Conservation (phyloP, 768 basidiomycete species). For the Podaxis sp. region DNA sequence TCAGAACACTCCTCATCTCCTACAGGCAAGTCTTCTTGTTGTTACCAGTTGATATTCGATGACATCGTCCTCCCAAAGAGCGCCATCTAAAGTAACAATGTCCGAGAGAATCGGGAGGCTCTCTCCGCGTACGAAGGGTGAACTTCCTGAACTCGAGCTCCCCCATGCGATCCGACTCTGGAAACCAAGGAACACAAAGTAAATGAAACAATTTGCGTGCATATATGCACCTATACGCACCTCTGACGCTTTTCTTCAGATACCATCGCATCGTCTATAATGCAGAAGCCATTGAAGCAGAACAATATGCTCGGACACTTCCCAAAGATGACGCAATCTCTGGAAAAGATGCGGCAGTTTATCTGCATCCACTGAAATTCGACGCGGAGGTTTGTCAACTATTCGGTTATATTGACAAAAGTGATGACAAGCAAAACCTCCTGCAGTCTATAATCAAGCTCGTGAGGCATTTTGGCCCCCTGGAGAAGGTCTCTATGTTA, state of each 20-base stretch:
- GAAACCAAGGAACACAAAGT: conserved; percentile 56
- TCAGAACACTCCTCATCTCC: conserved; percentile 71
- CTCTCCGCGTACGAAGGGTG: conserved; percentile 35
- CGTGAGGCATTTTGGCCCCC: conserved; percentile 57
- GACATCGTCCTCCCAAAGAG: background rate
- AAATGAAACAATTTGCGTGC: conserved; percentile 1
- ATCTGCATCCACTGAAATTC: conserved; percentile 57
- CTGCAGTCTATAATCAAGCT: conserved; percentile 38
- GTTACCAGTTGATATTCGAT: conserved; percentile 8
- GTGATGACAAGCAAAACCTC: background rate
- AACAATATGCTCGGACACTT: conserved; percentile 29
- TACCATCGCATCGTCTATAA: conserved; percentile 55
- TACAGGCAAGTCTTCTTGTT: conserved; percentile 50
- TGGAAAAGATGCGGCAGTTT: conserved; percentile 33
- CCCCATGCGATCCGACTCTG: conserved; percentile 64
- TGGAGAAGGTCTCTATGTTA: conserved; percentile 54
- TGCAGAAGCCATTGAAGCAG: conserved; percentile 47
- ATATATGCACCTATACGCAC: background rate
- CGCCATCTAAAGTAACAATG: conserved; percentile 6
- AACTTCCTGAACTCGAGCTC: conserved; percentile 41
- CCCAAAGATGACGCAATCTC: conserved; percentile 19
- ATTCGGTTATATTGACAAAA: background rate
- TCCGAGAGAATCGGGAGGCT: conserved; percentile 24
- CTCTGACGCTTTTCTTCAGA: conserved; percentile 20
- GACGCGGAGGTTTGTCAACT: conserved; percentile 51